These are phyloP conservation scores for Penicillium bialowiezense DNA, from an alignment of 495 filamentous ascomycete genomes.

Conservation along the genomic window DNA sequence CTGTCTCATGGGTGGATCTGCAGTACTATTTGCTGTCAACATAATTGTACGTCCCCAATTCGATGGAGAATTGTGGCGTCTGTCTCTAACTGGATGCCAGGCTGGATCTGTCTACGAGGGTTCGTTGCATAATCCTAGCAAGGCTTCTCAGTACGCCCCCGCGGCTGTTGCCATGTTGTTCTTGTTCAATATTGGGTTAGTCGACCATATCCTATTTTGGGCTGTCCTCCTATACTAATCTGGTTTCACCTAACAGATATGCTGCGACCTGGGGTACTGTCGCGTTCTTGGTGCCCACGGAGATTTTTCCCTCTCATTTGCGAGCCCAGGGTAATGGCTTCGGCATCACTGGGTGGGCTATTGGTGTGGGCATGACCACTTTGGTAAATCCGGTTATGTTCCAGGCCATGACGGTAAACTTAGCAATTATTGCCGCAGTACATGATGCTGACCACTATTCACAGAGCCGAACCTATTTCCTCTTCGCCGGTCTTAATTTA, in stretches of 20 bases:
- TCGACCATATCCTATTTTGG: neutral
- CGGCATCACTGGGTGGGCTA: constrained; percentile 56
- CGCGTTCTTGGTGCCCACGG: constrained; percentile 51
- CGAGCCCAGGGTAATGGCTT: constrained; percentile 56
- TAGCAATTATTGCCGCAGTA: neutral
- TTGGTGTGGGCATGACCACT: constrained; percentile 54
- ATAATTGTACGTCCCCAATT: constrained; percentile 26
- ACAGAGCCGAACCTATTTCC: constrained; percentile 50
- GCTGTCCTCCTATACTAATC: neutral
- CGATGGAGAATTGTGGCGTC: neutral
- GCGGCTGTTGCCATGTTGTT: constrained; percentile 52
- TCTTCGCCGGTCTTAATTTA: constrained; percentile 53
- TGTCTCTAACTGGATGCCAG: constrained; percentile 13
- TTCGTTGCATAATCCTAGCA: constrained; percentile 27
- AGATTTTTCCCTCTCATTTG: constrained; percentile 51
- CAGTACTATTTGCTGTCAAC: constrained; percentile 32
- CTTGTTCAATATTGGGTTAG: constrained; percentile 49
- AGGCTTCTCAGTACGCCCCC: constrained; percentile 36
- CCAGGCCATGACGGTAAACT: constrained; percentile 28
- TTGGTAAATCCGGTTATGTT: constrained; percentile 53
- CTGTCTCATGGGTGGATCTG: constrained; percentile 42
- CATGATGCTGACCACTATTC: constrained; percentile 1
- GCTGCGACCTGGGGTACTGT: constrained; percentile 56
- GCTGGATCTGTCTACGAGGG: constrained; percentile 40
- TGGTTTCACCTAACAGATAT: constrained; percentile 35